A percentile compares a stretch with the other conserved stretches of the same genome.
Evolutionary conservation across 2,329 filamentous ascomycete genomes (phyloP).

Genomic region (Phaeosphaeriaceae sp.): DNA sequence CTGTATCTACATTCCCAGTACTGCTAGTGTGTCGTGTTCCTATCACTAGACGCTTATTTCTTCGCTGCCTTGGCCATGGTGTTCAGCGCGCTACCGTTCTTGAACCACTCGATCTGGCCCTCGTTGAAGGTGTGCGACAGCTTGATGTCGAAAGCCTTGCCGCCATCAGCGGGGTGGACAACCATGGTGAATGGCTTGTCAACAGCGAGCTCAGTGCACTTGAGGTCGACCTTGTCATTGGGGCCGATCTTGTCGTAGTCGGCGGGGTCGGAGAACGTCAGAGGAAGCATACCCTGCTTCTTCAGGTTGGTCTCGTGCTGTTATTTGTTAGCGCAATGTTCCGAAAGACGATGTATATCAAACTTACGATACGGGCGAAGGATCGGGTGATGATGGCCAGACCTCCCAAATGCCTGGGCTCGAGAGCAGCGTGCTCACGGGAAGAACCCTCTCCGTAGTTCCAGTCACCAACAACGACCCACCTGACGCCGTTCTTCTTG

Average conservation of each 20-base stretch:
- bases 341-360: neutral
- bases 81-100: conserved; percentile 96
- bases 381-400: conserved; percentile 94
- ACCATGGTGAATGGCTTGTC: conserved; percentile 91
- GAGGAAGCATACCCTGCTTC: conserved; percentile 99
- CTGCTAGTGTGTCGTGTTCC: conserved; percentile 18
- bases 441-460: conserved; percentile 99
- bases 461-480: conserved; percentile 99
- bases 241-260: conserved; percentile 98
- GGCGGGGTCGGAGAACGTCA: conserved; percentile 91
- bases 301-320: conserved; percentile 99
- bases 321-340: conserved; percentile 10
- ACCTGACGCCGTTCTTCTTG: conserved; percentile 95
- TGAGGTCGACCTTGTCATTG: conserved; percentile 88
- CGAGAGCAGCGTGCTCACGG: conserved; percentile 96
- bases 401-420: conserved; percentile 96
- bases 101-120: conserved; percentile 98
- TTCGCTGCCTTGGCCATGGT: conserved; percentile 85
- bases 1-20: conserved; percentile 44
- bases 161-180: conserved; percentile 88
- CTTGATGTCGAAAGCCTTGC: conserved; percentile 76
- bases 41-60: conserved; percentile 23
- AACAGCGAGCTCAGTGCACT: conserved; percentile 87
- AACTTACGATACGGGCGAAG: conserved; percentile 86
- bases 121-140: conserved; percentile 98